Base-by-base conservation (phyloP, 129 eudicot species). In the Rutidosis leptorrhynchoides region DNA sequence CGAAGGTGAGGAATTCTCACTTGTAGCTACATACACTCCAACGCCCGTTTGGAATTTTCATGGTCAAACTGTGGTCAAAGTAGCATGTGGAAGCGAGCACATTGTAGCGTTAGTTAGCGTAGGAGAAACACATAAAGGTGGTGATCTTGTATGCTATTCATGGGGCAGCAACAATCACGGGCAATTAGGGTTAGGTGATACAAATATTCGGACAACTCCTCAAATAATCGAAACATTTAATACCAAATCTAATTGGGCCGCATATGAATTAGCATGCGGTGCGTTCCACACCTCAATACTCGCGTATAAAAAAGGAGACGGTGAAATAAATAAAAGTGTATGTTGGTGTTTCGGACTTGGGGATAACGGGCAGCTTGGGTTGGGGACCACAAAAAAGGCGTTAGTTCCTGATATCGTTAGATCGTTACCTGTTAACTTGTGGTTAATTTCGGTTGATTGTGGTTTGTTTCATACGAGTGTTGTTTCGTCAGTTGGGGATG, bases 71-170 rank as follows among this genome's bases (percentile, higher is more conserved):
- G 96, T 93, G 65, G 98, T 93, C 56, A 88, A 93, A 53, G 98
- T 88, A 29, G 96, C 98, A 16, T 93, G 96, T 79, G 98, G 98
- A 74, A 84, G 81, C 20, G 98, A 93, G 75, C 96, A 93, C 77
- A 80, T 93, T 65, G 84, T 88, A 21, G 96, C 95, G 61, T 79
- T 93, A 76, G 96, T 88, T 40, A 88, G 83, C 58, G 73, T 85
- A 6, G 85, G 85, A 26, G 89, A 83, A 71, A 81, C 79, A 58
- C 64, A 78, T 49, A 60, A 63, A 30, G 90, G 77, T 7, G 77
- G 83, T 26, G 81, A 85, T 67, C 89, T 85, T 22, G 55, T 88
- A 29, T 93, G 98, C 71, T 93, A 93, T 62, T 64, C 98, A 2
- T 93, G 98, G 98, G 98, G 96, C 28, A 73, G 74, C 66, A 93